A percentile compares a stretch with the other conserved stretches of the same genome.
Conservation (phyloP, 305 asterid species). For the Striga hermonthica region DNA sequence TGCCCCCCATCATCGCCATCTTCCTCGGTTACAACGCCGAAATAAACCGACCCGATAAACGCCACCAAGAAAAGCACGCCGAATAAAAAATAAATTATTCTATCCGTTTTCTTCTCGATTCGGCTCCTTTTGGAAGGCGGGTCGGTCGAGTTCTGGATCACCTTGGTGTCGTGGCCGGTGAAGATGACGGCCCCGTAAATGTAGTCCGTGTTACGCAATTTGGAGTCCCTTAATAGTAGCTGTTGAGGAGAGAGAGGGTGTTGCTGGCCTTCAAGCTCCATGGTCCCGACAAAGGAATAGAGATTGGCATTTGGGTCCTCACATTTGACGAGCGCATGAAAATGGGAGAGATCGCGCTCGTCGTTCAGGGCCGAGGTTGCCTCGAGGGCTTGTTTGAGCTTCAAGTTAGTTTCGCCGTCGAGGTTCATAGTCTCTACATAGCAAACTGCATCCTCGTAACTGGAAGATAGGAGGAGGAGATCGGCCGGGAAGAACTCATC, state of each 20-base stretch:
- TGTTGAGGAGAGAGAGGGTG: slow-evolving; percentile 82
- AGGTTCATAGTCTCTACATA: slow-evolving; percentile 93
- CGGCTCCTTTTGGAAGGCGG: slow-evolving; percentile 90
- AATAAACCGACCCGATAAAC: slow-evolving; percentile 63
- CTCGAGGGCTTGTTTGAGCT: slow-evolving; percentile 71
- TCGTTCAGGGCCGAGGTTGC: slow-evolving; percentile 51
- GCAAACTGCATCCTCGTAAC: slow-evolving; percentile 73
- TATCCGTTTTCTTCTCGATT: slow-evolving; percentile 79
- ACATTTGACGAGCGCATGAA: slow-evolving; percentile 63
- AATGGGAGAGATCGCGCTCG: slow-evolving; percentile 44
- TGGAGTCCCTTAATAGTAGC: slow-evolving; percentile 69
- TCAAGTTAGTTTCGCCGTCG: slow-evolving; percentile 85
- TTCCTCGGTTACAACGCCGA: slow-evolving; percentile 60
- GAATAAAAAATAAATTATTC: slow-evolving; percentile 63
- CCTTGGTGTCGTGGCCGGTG: slow-evolving; percentile 89
- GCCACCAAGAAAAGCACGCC: slow-evolving; percentile 58
- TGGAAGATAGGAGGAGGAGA: slow-evolving; percentile 71
- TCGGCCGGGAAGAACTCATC: slow-evolving; percentile 90
- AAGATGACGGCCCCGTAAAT: slow-evolving; percentile 76
- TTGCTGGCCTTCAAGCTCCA: slow-evolving; percentile 57
- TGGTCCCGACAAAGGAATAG: slow-evolving; percentile 72
- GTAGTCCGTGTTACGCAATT: slow-evolving; percentile 69
- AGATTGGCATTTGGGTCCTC: slow-evolving; percentile 90
- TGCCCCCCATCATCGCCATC: slow-evolving; percentile 53
- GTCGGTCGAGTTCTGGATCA: slow-evolving; percentile 77